phyloP scores from a whole-genome alignment of 2,329 filamentous ascomycete species.

The Gnomoniopsis sp. region DNA sequence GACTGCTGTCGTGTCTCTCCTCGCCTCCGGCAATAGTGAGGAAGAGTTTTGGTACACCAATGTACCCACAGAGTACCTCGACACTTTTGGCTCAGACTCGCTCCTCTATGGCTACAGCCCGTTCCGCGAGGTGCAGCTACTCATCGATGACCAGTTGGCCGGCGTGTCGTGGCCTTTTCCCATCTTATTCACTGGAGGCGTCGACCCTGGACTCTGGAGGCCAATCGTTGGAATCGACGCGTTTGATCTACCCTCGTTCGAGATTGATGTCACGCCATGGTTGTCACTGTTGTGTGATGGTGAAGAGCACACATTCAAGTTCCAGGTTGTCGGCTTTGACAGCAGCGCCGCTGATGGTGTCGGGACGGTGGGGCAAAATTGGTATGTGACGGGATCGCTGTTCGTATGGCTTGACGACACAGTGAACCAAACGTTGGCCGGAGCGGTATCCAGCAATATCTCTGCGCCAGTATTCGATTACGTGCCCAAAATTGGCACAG shows the following conservation, averaged over 20 bases:
- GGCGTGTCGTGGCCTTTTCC: slow-evolving; percentile 68
- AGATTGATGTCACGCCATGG: slow-evolving; percentile 67
- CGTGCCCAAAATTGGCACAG: slow-evolving; percentile 21
- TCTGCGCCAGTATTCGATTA: slow-evolving; percentile 24
- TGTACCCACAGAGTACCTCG: slow-evolving; percentile 52
- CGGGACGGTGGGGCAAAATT: slow-evolving; percentile 53
- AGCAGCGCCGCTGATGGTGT: slow-evolving; percentile 45
- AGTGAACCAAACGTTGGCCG: slow-evolving; percentile 24
- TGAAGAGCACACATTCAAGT: slow-evolving; percentile 21
- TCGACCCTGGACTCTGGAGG: slow-evolving; percentile 66
- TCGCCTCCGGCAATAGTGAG: slow-evolving; percentile 59
- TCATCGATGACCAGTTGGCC: slow-evolving; percentile 59
- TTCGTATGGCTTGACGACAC: slow-evolving; percentile 58
- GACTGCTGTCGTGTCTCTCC: slow-evolving; percentile 59
- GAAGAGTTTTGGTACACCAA: slow-evolving; percentile 74
- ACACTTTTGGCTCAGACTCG: slow-evolving; percentile 49
- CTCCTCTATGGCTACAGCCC: slow-evolving; percentile 60
- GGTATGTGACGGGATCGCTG: slow-evolving; percentile 64
- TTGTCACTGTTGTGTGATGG: slow-evolving; percentile 57
- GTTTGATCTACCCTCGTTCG: slow-evolving; percentile 63
- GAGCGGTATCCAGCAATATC: slow-evolving; percentile 20
- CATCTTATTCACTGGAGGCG: slow-evolving; percentile 66
- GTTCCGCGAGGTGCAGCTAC: slow-evolving; percentile 64
- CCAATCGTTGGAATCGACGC: slow-evolving; percentile 67
- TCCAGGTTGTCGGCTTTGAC: slow-evolving; percentile 23